phyloP scores from a whole-genome alignment of 371 early-diverging fungal genomes.

The Fennellomyces sp. region DNA sequence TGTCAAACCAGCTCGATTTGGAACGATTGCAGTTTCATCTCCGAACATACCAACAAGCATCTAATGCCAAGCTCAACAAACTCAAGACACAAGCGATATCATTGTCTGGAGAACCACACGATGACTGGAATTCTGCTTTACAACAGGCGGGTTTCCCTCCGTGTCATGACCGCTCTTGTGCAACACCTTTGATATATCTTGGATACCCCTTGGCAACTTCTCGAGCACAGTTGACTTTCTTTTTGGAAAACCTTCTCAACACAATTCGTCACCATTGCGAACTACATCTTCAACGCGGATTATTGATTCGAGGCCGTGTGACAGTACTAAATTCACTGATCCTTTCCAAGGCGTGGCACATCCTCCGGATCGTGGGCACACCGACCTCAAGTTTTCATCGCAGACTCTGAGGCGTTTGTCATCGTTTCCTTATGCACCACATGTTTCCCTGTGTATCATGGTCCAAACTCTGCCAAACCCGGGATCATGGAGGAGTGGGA shows the following conservation, averaged over 20 bases:
- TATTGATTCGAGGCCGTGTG: too few species aligned
- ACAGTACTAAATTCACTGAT: too few species aligned
- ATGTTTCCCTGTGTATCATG: slow-evolving; percentile 6
- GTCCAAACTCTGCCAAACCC: background rate
- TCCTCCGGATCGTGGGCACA: background rate
- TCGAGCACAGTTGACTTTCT: background rate
- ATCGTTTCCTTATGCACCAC: slow-evolving; percentile 1
- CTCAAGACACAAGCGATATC: slow-evolving; percentile 21
- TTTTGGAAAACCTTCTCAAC: background rate
- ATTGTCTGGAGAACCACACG: slow-evolving; percentile 10
- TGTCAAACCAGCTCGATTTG: slow-evolving; percentile 3
- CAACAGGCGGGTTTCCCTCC: background rate
- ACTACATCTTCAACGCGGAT: slow-evolving; percentile 12
- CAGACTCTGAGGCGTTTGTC: background rate
- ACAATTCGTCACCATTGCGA: slow-evolving; percentile 22
- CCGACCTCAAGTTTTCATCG: background rate
- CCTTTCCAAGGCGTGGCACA: too few species aligned
- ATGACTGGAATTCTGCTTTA: background rate
- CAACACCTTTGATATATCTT: slow-evolving; percentile 10
- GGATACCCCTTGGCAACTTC: slow-evolving; percentile 21
- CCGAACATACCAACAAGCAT: slow-evolving; percentile 6
- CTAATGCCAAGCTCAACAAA: slow-evolving; percentile 24
- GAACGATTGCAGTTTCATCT: slow-evolving; percentile 4
- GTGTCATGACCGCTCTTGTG: slow-evolving; percentile 15
- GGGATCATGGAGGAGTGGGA: background rate